Evolutionary conservation across 2,329 filamentous ascomycete species (phyloP).

Genomic region (Verticillium dahliae): DNA sequence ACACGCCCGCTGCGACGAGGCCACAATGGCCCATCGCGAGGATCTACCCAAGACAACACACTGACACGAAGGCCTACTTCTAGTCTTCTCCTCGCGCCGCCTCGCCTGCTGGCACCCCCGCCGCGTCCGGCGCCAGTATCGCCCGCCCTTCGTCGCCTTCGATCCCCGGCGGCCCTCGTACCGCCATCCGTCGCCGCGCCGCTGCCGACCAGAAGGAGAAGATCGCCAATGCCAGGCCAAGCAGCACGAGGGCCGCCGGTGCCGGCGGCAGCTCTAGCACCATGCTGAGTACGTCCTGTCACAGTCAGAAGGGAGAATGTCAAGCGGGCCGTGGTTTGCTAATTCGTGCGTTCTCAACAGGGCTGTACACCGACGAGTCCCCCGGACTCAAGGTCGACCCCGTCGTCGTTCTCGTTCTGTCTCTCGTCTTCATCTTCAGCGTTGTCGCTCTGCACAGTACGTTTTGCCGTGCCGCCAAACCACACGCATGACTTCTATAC

Average conservation of each 20-base stretch:
- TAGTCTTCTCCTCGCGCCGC: slow-evolving; percentile 55
- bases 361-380: slow-evolving; percentile 96
- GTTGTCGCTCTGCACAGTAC: slow-evolving; percentile 95
- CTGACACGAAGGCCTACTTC: neutral
- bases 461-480: slow-evolving; percentile 25
- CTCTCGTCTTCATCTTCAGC: slow-evolving; percentile 97
- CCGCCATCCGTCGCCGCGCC: slow-evolving; percentile 88
- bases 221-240: slow-evolving; percentile 86
- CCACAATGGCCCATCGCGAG: neutral
- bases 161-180: slow-evolving; percentile 88
- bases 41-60: neutral
- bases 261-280: slow-evolving; percentile 95
- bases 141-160: slow-evolving; percentile 79
- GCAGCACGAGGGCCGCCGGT: slow-evolving; percentile 86
- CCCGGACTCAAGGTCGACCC: slow-evolving; percentile 97
- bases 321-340: slow-evolving; percentile 17
- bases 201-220: slow-evolving; percentile 97
- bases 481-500: no score
- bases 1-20: neutral
- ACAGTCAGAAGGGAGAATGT: no score
- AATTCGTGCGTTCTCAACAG: slow-evolving; percentile 30
- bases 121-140: slow-evolving; percentile 61
- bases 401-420: slow-evolving; percentile 92
- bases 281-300: slow-evolving; percentile 67
- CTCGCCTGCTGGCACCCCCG: slow-evolving; percentile 49